These are phyloP conservation scores for Auricularia auricula-judae DNA, from an alignment of 768 basidiomycete species.

Conservation along the genomic window DNA sequence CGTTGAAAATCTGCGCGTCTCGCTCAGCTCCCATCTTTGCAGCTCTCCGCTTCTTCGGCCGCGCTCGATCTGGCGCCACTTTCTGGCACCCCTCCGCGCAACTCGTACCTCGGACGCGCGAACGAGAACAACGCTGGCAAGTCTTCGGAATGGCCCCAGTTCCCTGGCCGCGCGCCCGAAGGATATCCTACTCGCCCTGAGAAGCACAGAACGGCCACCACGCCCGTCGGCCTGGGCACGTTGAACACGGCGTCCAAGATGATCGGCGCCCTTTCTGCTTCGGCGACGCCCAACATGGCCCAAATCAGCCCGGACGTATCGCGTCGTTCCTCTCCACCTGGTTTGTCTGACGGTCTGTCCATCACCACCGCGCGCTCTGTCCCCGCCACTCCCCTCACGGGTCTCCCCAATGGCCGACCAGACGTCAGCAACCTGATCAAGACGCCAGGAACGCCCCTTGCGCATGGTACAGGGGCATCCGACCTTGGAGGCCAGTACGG, in stretches of 20 bases:
- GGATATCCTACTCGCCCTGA: conserved; percentile 42
- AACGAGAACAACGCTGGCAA: conserved; percentile 45
- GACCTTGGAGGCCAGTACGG: conserved; percentile 28
- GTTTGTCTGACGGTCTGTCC: conserved; percentile 47
- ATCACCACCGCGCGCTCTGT: conserved; percentile 52
- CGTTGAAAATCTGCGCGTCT: background rate
- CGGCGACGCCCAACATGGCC: conserved; percentile 51
- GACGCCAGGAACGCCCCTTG: conserved; percentile 56
- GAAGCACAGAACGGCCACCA: conserved; percentile 56
- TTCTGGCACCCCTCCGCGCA: conserved; percentile 66
- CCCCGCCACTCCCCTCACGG: conserved; percentile 64
- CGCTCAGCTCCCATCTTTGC: background rate
- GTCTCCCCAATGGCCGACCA: conserved; percentile 24
- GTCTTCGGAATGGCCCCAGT: conserved; percentile 92
- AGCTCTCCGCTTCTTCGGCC: conserved; percentile 82
- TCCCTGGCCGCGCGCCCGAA: conserved; percentile 53
- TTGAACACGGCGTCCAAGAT: conserved; percentile 23
- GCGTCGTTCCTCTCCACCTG: conserved; percentile 66
- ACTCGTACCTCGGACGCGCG: conserved; percentile 43
- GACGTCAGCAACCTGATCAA: conserved; percentile 42
- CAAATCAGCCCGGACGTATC: conserved; percentile 46
- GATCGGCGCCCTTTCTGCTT: conserved; percentile 39
- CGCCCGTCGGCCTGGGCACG: conserved; percentile 44
- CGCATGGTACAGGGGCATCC: conserved; percentile 10
- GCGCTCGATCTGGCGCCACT: conserved; percentile 88